phyloP scores from a whole-genome alignment of 208 protist species.

The Leishmania major region DNA sequence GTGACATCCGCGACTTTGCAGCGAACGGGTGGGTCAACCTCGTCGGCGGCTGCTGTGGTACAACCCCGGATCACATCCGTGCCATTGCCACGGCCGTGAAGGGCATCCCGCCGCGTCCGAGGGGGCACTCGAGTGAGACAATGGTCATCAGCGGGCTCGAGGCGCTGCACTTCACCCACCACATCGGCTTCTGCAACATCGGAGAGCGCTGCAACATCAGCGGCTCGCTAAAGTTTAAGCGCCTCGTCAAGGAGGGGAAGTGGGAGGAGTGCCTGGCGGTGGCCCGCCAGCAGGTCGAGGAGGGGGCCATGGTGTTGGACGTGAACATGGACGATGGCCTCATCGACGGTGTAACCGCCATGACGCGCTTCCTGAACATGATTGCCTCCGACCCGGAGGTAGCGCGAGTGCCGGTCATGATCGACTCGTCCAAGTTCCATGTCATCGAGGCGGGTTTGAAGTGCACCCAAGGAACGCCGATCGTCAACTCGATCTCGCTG shows the following conservation, averaged over 20 bases:
- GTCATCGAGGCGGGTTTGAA: slow-evolving; percentile 94
- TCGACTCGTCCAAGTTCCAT: slow-evolving; percentile 97
- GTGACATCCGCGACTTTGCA: slow-evolving; percentile 55
- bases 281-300: slow-evolving; percentile 88
- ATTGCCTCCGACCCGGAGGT: slow-evolving; percentile 95
- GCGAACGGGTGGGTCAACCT: slow-evolving; percentile 63
- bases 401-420: slow-evolving; percentile 93
- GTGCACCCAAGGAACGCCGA: slow-evolving; percentile 95
- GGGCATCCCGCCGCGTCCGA: slow-evolving; percentile 34
- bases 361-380: slow-evolving; percentile 94
- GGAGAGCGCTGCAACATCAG: slow-evolving; percentile 98
- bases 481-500: slow-evolving; percentile 97
- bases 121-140: slow-evolving; percentile 25
- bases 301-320: slow-evolving; percentile 97
- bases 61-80: slow-evolving; percentile 69
- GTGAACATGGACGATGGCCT: slow-evolving; percentile 98
- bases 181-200: slow-evolving; percentile 95
- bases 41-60: slow-evolving; percentile 81
- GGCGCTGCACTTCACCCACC: slow-evolving; percentile 68
- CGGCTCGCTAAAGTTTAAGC: slow-evolving; percentile 94
- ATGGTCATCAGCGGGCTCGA: slow-evolving; percentile 92
- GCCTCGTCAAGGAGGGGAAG: slow-evolving; percentile 92
- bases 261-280: slow-evolving; percentile 82
- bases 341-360: slow-evolving; percentile 90
- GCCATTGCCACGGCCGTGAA: slow-evolving; percentile 53